Evolutionary conservation across 2,329 filamentous ascomycete genomes (phyloP), one percentile per base, ranked within the genome.

Genomic region (Gaeumannomyces sp.): DNA sequence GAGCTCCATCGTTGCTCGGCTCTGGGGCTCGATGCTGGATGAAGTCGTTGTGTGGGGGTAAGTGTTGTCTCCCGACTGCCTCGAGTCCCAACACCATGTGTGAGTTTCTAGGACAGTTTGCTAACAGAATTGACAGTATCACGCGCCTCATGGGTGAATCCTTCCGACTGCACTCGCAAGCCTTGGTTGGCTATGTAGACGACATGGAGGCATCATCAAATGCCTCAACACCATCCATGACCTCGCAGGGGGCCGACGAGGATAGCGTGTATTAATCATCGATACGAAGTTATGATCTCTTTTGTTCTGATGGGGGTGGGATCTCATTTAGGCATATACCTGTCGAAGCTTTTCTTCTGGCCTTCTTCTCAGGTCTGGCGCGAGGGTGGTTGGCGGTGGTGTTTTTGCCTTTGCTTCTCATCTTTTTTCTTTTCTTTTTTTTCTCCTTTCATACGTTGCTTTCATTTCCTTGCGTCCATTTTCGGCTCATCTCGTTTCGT

Each of bases 41-140:
- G 95, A 97, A 79, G 95, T 98, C 68, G 94, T 98, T 71, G 95
- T 99, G 67, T 98, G 95, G 95, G 95, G 95, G 93, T 97, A 89
- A 87, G 93, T 90, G 63, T 29, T 35, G 22, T 29, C 29, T 6
- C 29, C 29, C 29, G 29, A 29, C 29, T 29, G 29, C 29, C 33
- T 35, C 10, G 31, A 33, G 7, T 35, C 33, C 33, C 11, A 35
- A 14, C 29, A n/a, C 29, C 29, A 14, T 35, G 33, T 13, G 33
- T 35, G 33, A 45, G 38, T 11, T 16, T 10, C 14, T 8, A n/a
- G 19, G 19, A 59, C 1, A 10, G 31, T 61, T 62, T 63, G 70
- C 84, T 86, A 81, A 88, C 77, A 63, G 8, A 4, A 29, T 28
- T 38, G 19, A 29, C 72, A 94, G 91, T 65, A 94, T 96, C 74